phyloP scores from a whole-genome alignment of 2,329 filamentous ascomycete genomes.

The Exophiala mesophila region DNA sequence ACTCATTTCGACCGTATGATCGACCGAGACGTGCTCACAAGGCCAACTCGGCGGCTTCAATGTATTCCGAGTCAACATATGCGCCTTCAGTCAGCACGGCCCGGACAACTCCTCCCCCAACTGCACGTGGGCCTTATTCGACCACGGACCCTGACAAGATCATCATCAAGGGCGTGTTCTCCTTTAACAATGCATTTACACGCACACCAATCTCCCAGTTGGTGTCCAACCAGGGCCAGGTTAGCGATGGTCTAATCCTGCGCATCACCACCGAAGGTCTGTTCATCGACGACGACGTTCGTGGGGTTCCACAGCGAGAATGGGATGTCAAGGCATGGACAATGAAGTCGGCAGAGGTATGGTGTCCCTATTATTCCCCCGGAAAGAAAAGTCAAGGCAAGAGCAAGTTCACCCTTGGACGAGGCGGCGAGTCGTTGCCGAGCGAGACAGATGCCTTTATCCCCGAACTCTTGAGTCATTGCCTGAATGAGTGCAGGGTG shows the following conservation, averaged over 20 bases:
- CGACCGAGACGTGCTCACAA: constrained; percentile 56
- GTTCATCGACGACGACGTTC: constrained; percentile 94
- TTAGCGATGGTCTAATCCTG: constrained; percentile 88
- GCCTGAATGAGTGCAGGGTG: constrained; percentile 28
- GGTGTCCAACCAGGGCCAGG: constrained; percentile 72
- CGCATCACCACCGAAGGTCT: constrained; percentile 90
- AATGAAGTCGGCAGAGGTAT: constrained; percentile 85
- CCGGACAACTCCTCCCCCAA: constrained; percentile 76
- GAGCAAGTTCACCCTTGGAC: constrained; percentile 11
- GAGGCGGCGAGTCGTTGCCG: constrained; percentile 10
- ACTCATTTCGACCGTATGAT: constrained; percentile 76
- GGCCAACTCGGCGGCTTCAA: constrained; percentile 60
- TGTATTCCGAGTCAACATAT: constrained; percentile 81
- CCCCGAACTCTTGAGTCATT: constrained; percentile 59
- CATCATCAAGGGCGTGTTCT: constrained; percentile 86
- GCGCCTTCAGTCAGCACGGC: constrained; percentile 78
- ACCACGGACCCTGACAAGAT: constrained; percentile 95
- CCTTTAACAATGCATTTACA: constrained; percentile 83
- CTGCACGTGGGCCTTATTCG: constrained; percentile 69
- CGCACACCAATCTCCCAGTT: constrained; percentile 89
- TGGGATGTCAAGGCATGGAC: constrained; percentile 99
- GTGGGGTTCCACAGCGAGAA: constrained; percentile 86
- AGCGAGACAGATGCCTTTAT: constrained; percentile 27
- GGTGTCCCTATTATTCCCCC: constrained; percentile 57
- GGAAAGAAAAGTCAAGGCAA: constrained; percentile 25